Percentiles rank a stretch among this genome's conserved stretches.
Conservation (phyloP, 1,284 basidiomycete species). For the Golubevia sp. region DNA sequence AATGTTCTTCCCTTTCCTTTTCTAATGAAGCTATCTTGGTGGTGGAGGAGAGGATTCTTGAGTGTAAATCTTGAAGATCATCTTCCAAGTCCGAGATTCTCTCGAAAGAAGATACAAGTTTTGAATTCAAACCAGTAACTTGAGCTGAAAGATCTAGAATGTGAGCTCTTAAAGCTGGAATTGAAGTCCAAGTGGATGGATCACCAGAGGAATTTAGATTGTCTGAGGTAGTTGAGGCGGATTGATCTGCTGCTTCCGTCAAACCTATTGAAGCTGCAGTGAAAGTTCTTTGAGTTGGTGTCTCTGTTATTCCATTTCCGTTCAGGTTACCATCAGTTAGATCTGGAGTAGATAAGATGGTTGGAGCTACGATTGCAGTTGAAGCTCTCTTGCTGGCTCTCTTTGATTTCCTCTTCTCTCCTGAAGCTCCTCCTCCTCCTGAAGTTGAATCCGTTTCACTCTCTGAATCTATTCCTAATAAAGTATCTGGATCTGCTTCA, state of each 20-base stretch:
- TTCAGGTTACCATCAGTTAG: neutral
- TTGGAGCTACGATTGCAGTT: neutral
- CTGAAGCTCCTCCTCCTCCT: neutral
- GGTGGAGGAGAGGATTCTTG: constrained; percentile 69
- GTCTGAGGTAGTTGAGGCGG: neutral
- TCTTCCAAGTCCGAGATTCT: constrained; percentile 92
- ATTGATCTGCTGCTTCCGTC: neutral
- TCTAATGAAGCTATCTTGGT: constrained; percentile 65
- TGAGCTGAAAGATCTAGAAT: constrained; percentile 85
- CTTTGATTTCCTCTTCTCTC: constrained; percentile 1
- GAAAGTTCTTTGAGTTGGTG: neutral
- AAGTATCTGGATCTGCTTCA: constrained; percentile 36
- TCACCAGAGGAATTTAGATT: neutral
- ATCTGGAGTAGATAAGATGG: constrained; percentile 1
- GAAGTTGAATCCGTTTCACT: constrained; percentile 16
- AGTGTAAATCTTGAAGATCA: constrained; percentile 75
- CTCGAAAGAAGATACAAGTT: constrained; percentile 89
- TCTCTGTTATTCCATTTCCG: neutral
- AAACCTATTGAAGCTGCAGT: neutral
- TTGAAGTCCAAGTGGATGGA: neutral
- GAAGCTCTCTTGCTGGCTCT: constrained; percentile 6
- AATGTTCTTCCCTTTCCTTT: constrained; percentile 64
- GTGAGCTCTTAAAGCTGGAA: constrained; percentile 71
- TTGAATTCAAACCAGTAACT: constrained; percentile 84
- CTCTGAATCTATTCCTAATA: constrained; percentile 35